Evolutionary conservation across 192 early-diverging fungal genomes (phyloP), one percentile per base, ranked within the genome.

Genomic region (Coemansia sp.): DNA sequence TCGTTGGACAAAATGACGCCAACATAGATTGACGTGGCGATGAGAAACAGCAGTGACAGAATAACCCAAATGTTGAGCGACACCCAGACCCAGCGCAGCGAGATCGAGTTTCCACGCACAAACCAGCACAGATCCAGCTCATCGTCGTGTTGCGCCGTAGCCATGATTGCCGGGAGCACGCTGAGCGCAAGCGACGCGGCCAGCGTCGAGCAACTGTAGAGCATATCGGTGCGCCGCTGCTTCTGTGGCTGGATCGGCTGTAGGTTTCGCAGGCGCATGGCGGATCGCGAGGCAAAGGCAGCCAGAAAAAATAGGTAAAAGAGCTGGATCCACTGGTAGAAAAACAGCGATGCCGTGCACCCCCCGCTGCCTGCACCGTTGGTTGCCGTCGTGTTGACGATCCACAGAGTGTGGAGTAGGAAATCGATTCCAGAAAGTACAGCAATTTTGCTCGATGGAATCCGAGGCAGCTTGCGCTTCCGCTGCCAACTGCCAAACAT

Each of bases 51-150:
- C 11, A 77, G 50, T 36, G 61, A 61, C 26, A 71, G 24, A 5
- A 70, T 61, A 0, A 77, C 60, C 74, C 74, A 77, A 26, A 58
- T 24, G 29, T 77, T 70, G 19, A 77, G 65, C 27, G 74, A 46
- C 65, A 77, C 65, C 74, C 74, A 77, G 27, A 67, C 61, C 74
- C 74, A 77, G 18, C 74, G 64, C 43, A 67, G 22, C 14, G 74
- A 61, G 6, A 52, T 60, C 0, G 53, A 24, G n/a, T 50, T 48
- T 18, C 40, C 36, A 1, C 52, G 24, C n/a, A 40, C 59, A 56
- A 77, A 67, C 74, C 74, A 77, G 40, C 74, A 77, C 3, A 43
- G 19, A 2, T 48, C 27, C 19, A 77, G 24, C 33, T 66, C 46
- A 3, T 21, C 43, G 22, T 77, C 64, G 17, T 71, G 56, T 17